Conservation (phyloP, 2,329 filamentous ascomycete species). For the Aspergillus fischeri region DNA sequence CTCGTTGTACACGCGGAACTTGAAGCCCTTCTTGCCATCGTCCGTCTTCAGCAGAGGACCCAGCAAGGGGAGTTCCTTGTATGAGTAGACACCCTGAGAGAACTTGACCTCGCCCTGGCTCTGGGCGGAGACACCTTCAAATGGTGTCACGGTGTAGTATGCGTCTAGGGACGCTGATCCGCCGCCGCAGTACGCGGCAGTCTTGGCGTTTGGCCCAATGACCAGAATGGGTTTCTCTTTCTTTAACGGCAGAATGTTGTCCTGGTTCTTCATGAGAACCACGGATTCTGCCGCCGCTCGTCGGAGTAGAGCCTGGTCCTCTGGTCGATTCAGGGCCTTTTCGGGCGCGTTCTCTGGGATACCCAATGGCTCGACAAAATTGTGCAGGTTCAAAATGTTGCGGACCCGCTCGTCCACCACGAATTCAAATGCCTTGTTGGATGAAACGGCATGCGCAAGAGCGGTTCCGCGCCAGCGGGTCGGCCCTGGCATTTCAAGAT, state of each 20-base stretch:
- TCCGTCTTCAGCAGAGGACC: slow-evolving; percentile 50
- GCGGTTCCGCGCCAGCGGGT: slow-evolving; percentile 40
- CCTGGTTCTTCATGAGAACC: slow-evolving; percentile 70
- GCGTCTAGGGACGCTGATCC: slow-evolving; percentile 56
- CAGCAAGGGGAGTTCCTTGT: slow-evolving; percentile 60
- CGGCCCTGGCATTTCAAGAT: slow-evolving; percentile 47
- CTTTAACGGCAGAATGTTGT: slow-evolving; percentile 55
- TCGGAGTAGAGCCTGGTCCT: slow-evolving; percentile 62
- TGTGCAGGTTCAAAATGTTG: slow-evolving; percentile 57
- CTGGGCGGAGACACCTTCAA: slow-evolving; percentile 39
- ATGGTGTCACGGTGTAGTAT: slow-evolving; percentile 44
- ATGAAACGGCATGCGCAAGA: slow-evolving; percentile 45
- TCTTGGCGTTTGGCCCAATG: slow-evolving; percentile 53
- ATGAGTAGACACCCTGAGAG: slow-evolving; percentile 60
- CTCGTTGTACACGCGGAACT: slow-evolving; percentile 60
- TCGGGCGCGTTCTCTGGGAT: slow-evolving; percentile 55
- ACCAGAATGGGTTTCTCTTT: slow-evolving; percentile 46
- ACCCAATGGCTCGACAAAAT: slow-evolving; percentile 51
- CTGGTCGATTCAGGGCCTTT: slow-evolving; percentile 53
- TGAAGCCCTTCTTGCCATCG: slow-evolving; percentile 55
- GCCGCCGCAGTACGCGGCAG: slow-evolving; percentile 53
- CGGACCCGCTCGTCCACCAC: slow-evolving; percentile 57
- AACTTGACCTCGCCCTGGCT: slow-evolving; percentile 42
- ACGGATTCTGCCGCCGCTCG: slow-evolving; percentile 65
- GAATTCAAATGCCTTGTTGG: slow-evolving; percentile 54